phyloP scores from a whole-genome alignment of 257 asterid species.

The Craterostigma plantagineum region DNA sequence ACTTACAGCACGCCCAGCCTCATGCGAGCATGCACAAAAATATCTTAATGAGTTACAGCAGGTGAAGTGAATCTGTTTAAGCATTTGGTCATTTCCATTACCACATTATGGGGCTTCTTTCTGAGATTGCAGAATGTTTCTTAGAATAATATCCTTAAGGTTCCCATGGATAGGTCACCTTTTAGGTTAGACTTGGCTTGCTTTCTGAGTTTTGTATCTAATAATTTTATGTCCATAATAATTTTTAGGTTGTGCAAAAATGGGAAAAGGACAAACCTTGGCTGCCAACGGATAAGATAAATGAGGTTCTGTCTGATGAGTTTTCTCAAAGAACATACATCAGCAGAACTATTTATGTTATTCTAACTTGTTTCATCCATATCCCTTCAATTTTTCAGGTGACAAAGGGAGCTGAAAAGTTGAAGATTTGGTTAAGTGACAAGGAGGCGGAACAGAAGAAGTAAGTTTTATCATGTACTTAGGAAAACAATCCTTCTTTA shows the following conservation, averaged over 20 bases:
- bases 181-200: no score
- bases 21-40: slow-evolving; percentile 49
- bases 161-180: no score
- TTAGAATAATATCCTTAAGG: no score
- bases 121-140: no score
- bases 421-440: slow-evolving; percentile 72
- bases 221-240: neutral
- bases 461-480: slow-evolving; percentile 28
- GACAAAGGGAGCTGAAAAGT: slow-evolving; percentile 40
- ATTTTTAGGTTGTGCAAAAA: slow-evolving; percentile 44
- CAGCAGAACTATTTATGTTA: neutral
- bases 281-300: slow-evolving; percentile 73
- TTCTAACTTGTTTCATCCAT: neutral
- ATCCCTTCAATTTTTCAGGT: slow-evolving; percentile 29
- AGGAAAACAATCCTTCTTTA: neutral
- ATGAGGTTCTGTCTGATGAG: slow-evolving; percentile 41
- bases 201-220: no score
- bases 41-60: slow-evolving; percentile 54
- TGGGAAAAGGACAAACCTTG: slow-evolving; percentile 83
- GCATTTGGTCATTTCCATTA: neutral
- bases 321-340: slow-evolving; percentile 5
- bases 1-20: slow-evolving; percentile 85
- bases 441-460: slow-evolving; percentile 73
- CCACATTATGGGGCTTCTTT: no score
- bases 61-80: slow-evolving; percentile 21